Evolutionary conservation across 2,329 filamentous ascomycete genomes (phyloP), one percentile per base, ranked within the genome.

Genomic region (Hypoxylon sp.): DNA sequence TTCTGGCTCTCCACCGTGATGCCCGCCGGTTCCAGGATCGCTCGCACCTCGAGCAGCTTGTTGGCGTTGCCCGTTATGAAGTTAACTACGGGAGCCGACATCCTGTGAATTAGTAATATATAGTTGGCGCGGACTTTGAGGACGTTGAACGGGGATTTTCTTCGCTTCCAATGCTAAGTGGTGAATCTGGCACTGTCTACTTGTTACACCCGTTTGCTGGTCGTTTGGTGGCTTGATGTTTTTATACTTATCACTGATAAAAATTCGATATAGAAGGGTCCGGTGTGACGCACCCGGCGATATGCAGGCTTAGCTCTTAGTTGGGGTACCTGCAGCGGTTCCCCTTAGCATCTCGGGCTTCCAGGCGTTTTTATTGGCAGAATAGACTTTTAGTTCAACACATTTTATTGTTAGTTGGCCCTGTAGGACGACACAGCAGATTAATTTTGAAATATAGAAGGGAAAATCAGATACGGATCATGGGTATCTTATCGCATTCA

Each of bases 61-160:
- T 97, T 97, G 77, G 91, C 90, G 82, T 99, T 99, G 81, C 95
- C 92, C 1, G 95, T 98, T 78, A 99, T 97, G 84, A 99, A 99
- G 82, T 97, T 94, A 72, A 99, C 80, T 5, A 79, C 76, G 11
- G 76, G 70, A 35, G 72, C 67, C 42, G 68, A 60, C 39, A 70
- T 72, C n/a, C 83, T 70, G 85, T 82, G 9, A 13, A 14, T 44
- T 44, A 5, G 17, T 19, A 42, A 19, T n/a, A n/a, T n/a, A n/a
- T 8, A 6, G 17, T 6, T 39, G 14, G 5, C 3, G 39, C 9
- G 2, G 3, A 17, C 5, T 19, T 44, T 5, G 9, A 8, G 14
- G n/a, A 22, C 5, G 17, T 44, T 11, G 14, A 5, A 22, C 19
- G n/a, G 17, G n/a, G 17, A 44, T 44, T 37, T 86, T 57, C 67